Base-by-base conservation (phyloP, 1,284 basidiomycete species). In the Trametes sp. region DNA sequence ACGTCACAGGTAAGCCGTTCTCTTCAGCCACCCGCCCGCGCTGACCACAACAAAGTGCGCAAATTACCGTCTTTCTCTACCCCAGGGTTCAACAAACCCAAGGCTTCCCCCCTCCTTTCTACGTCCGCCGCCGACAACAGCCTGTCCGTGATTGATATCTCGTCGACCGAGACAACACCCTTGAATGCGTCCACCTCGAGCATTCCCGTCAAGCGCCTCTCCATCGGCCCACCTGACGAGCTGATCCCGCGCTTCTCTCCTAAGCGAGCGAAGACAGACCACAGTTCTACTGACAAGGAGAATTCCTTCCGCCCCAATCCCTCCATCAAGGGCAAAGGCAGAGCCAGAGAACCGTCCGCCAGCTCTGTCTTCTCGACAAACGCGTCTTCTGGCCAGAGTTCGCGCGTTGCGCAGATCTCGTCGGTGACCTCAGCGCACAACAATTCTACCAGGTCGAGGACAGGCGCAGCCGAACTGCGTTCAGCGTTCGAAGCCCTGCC, bases 1-100 rank as follows among this genome's bases (percentile, higher is more conserved):
- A 53, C 46, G 62, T 59, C 19, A 42, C 61, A 14, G 65, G 71
- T 74, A 52, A 26, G 65, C 57, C 33, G 26, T 13, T 55, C 26
- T 38, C 21, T 19, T 41, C 14, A 16, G 21, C 8, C 13, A 29
- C 24, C 24, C 16, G 14, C 41, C 24, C 26, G 29, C 35, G 42
- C 56, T 58, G 24, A 59, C 48, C 6, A 11, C 48, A 21, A n/a
- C 29, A 19, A 44, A 69, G 66, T 62, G 16, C 65, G 68, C 29
- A 66, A 68, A 56, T 67, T 71, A 1, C 57, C 69, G 0, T 71
- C 76, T 1, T 76, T 74, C 55, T 72, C 74, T 2, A 77, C 75
- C 0, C 73, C 76, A 10, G 72, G 72, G 4, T 76, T 71, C 54
- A 69, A 69, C 31, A 75, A 73, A 38, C 57, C 64, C 48, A 74